phyloP scores from a whole-genome alignment of 306 rosid genomes.

The Dryas drummondii region DNA sequence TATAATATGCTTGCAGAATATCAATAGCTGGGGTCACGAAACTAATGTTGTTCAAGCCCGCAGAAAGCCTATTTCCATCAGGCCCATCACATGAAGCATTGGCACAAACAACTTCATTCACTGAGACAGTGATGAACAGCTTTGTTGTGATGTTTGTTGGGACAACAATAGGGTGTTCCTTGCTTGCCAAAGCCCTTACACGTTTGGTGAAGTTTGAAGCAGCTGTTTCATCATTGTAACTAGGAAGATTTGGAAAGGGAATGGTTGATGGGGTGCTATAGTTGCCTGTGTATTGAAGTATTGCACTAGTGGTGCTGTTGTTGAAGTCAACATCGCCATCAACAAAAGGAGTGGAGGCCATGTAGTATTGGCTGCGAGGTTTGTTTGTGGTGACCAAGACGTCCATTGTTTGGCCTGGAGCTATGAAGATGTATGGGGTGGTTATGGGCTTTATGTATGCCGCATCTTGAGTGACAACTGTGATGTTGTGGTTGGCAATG shows the following conservation, averaged over 20 bases:
- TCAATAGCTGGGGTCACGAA: conserved; percentile 24
- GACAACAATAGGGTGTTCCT: conserved; percentile 29
- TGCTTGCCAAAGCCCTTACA: conserved; percentile 33
- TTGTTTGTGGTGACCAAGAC: conserved; percentile 38
- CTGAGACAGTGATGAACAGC: conserved; percentile 28
- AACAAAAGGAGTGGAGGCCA: conserved; percentile 27
- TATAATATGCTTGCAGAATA: conserved; percentile 36
- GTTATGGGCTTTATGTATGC: conserved; percentile 39
- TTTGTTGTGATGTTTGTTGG: conserved; percentile 19
- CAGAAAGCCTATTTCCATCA: conserved; percentile 3
- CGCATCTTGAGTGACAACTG: conserved; percentile 36
- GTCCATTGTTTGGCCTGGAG: conserved; percentile 57
- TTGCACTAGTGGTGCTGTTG: conserved; percentile 26
- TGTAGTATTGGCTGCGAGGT: conserved; percentile 25
- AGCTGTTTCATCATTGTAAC: not conserved
- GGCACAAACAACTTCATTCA: conserved; percentile 29
- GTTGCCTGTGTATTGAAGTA: conserved; percentile 28
- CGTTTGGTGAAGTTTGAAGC: conserved; percentile 21
- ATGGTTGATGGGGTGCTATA: conserved; percentile 9
- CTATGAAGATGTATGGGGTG: conserved; percentile 34
- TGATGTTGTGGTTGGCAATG: conserved; percentile 39
- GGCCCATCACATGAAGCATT: conserved; percentile 32
- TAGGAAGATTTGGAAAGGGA: conserved; percentile 30
- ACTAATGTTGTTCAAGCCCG: conserved; percentile 42
- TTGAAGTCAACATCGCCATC: not conserved